phyloP scores from a whole-genome alignment of 2,329 filamentous ascomycete species.

The Parasarocladium wereldwijsianum region DNA sequence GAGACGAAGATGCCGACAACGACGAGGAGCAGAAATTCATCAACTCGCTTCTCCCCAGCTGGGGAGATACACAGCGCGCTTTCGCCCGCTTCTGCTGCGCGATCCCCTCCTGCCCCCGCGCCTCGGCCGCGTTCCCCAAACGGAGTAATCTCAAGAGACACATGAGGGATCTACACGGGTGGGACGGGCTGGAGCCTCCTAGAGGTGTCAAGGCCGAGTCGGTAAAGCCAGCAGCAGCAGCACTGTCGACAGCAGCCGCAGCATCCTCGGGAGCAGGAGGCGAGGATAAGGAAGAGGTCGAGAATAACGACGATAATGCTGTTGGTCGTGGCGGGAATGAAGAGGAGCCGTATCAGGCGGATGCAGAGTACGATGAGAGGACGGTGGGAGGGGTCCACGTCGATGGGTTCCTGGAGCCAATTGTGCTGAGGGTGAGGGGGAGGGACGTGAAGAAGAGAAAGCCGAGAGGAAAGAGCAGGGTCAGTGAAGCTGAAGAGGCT shows the following conservation, averaged over 20 bases:
- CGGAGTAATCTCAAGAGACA: constrained; percentile 22
- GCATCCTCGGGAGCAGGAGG: neutral
- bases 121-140: constrained; percentile 20
- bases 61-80: constrained; percentile 6
- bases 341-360: no score
- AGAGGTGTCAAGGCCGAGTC: neutral
- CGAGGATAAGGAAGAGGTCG: constrained; percentile 5
- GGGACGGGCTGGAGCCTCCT: constrained; percentile 11
- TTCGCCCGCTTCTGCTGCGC: constrained; percentile 19
- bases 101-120: constrained; percentile 20
- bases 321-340: no score
- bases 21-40: no score
- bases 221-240: no score
- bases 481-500: neutral
- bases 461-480: neutral
- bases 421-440: constrained; percentile 24
- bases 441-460: constrained; percentile 9
- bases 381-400: constrained; percentile 49
- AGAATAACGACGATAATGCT: no score
- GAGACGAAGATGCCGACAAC: no score
- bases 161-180: constrained; percentile 22
- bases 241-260: no score
- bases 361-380: constrained; percentile 32
- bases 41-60: constrained; percentile 3
- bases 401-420: constrained; percentile 49